Percentiles rank a stretch among this genome's conserved stretches.
These are phyloP conservation scores for Wickerhamiella shivajii DNA, from an alignment of 805 yeast genomes.

Conservation along the genomic window DNA sequence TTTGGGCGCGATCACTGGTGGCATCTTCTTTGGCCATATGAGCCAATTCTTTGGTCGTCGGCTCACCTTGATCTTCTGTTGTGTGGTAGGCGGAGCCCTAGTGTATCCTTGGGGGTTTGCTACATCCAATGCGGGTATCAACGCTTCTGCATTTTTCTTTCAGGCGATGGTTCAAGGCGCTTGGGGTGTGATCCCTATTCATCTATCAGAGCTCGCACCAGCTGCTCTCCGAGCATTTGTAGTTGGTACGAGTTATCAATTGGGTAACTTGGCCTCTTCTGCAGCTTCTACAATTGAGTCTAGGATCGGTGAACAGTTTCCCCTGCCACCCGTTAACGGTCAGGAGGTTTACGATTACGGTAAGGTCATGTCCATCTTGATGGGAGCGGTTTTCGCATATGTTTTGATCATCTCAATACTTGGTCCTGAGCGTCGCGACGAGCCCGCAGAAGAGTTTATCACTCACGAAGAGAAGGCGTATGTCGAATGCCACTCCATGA, in stretches of 20 bases:
- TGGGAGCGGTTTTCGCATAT: conserved; percentile 48
- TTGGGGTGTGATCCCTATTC: conserved; percentile 60
- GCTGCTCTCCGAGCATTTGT: conserved; percentile 49
- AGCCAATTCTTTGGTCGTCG: conserved; percentile 50
- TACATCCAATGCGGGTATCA: conserved; percentile 31
- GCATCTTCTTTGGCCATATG: conserved; percentile 41
- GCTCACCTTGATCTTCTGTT: conserved; percentile 36
- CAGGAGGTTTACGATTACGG: conserved; percentile 38
- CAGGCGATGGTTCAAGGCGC: conserved; percentile 58
- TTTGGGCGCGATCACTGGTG: conserved; percentile 55
- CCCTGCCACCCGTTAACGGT: conserved; percentile 28
- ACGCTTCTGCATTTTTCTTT: conserved; percentile 48
- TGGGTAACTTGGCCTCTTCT: conserved; percentile 58
- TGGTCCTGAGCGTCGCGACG: conserved; percentile 37
- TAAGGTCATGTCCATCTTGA: conserved; percentile 55
- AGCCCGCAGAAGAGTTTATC: neutral
- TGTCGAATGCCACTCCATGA: too few relatives aligned
- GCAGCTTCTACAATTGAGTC: conserved; percentile 62
- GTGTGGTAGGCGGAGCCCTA: conserved; percentile 42
- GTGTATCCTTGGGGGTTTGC: conserved; percentile 48
- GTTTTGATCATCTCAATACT: conserved; percentile 33
- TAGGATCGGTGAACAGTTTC: conserved; percentile 45
- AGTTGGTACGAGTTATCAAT: conserved; percentile 50
- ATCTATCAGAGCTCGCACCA: conserved; percentile 50
- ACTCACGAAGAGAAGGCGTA: too few relatives aligned